These are phyloP conservation scores for Chlorophyllum brunneum DNA, from an alignment of 768 basidiomycete species.

Conservation along the genomic window DNA sequence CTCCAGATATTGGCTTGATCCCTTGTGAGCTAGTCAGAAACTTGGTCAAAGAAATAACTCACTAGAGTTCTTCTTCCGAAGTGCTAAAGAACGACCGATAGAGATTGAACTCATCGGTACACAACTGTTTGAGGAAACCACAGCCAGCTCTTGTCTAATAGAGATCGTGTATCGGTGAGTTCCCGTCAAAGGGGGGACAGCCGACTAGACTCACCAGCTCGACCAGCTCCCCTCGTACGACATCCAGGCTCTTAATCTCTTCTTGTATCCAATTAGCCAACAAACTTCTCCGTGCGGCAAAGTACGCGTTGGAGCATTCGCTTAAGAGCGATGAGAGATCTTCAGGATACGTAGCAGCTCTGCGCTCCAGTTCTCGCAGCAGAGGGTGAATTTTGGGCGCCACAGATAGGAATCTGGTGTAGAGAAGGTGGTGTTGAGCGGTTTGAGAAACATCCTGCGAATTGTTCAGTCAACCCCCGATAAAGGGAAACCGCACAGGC, in stretches of 20 bases:
- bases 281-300: constrained; percentile 66
- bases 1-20: constrained; percentile 77
- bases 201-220: constrained; percentile 60
- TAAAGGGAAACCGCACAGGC: too few species aligned
- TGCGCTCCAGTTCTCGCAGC: constrained; percentile 79
- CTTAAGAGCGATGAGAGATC: constrained; percentile 75
- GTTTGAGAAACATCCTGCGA: constrained; percentile 71
- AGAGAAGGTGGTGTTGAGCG: constrained; percentile 81
- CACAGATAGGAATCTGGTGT: constrained; percentile 80
- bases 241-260: constrained; percentile 83
- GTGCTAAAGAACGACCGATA: constrained; percentile 85
- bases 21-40: constrained; percentile 1
- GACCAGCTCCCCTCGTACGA: constrained; percentile 76
- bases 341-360: constrained; percentile 73
- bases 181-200: not conserved
- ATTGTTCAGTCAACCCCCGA: not conserved
- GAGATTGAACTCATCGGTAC: constrained; percentile 84
- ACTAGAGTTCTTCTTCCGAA: constrained; percentile 66
- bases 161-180: not conserved
- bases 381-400: constrained; percentile 72
- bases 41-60: constrained; percentile 15
- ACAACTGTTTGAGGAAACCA: constrained; percentile 87
- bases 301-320: constrained; percentile 88
- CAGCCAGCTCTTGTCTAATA: constrained; percentile 85
- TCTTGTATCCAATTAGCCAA: constrained; percentile 70